Base-by-base conservation (phyloP, 208 protist species). In the Acanthamoeba sp. region DNA sequence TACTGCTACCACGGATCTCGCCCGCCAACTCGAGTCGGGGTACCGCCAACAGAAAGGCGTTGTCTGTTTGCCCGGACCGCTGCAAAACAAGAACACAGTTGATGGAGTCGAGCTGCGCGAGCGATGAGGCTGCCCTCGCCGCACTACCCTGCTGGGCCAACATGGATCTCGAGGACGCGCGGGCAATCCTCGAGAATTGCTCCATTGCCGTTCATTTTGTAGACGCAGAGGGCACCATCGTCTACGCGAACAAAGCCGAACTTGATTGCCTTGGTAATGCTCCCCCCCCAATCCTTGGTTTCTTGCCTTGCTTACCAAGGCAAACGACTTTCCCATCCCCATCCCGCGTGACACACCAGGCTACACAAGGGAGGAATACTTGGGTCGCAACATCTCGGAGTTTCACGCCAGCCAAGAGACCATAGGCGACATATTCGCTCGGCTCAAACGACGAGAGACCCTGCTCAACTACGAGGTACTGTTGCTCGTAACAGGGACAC, bases 401-500 rank as follows among this genome's bases (percentile, higher is more conserved):
- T 84, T 84, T 24, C 76, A 84, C 29, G 76, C 42, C 20, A 55
- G 29, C 5, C 34, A 7, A 6, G 42, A 84, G 40, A 84, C 76
- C 76, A 84, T 84, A 36, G 1, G 20, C 27, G 76, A 84, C 40
- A 84, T 84, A 20, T 55, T 84, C 20, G 16, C 0, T 16, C 14
- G 42, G 5, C 76, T 84, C 42, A 45, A 84, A 24, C 16, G 24
- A 4, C 14, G n/a, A 12, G 40, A 84, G 76, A 84, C 76, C 27
- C 32, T 84, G 76, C 76, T 84, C 76, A 84, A 84, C 76, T 84
- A 84, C 40, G 76, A 84, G 76, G 76, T 82, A 52, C 20, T 12
- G 24, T 29, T 71, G n/a, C n/a, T n/a, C n/a, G n/a, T n/a, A n/a
- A n/a, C n/a, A n/a, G n/a, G n/a, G n/a, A n/a, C n/a, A n/a, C n/a